Base-by-base conservation (phyloP, 139 green algal genomes). In the Eudorina sp. region DNA sequence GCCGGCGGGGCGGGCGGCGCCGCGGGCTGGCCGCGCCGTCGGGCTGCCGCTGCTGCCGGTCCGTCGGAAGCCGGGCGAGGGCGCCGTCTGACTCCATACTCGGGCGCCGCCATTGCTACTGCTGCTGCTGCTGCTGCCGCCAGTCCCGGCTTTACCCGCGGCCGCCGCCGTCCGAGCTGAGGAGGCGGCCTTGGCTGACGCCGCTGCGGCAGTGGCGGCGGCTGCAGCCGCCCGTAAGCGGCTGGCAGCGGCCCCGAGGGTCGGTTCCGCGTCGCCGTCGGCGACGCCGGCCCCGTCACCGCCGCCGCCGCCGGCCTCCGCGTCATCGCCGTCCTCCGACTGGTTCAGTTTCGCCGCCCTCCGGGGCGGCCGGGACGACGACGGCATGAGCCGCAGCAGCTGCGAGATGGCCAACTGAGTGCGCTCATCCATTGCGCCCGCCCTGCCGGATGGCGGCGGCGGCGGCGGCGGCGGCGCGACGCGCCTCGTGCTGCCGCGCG, bases 321-420 rank as follows among this genome's bases (percentile, higher is more conserved):
- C 73, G 45, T 31, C 31, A 31, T 72, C 41, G 8, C 18, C 40
- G 1, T 58, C n/a, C n/a, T n/a, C n/a, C n/a, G n/a, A n/a, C n/a
- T n/a, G n/a, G n/a, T n/a, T n/a, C n/a, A n/a, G 40, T 41, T 55
- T 72, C 11, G 73, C n/a, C 43, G 73, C 27, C 73, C 9, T 11
- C 73, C 6, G 45, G 8, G 34, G 45, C 73, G 73, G 73, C n/a
- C 45, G 45, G 2, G 45, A 62, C 43, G 46, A 46, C 5, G 23
- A 11, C 45, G 38, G 38, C 23, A 82, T n/a, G 45, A 62, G 25
- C 73, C 64, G 73, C 73, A 82, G 45, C 73, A 82, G 43, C 73
- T 82, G 45, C n/a, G 66, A 45, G 3, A 75, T 75, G 14, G 66
- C 66, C 1, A 25, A 9, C 34, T 14, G 34, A 21, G 19, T 46